Percentiles rank a stretch among this genome's conserved stretches.
These are phyloP conservation scores for Rhizophagus prolifer DNA, from an alignment of 192 early-diverging fungal genomes.

Conservation along the genomic window DNA sequence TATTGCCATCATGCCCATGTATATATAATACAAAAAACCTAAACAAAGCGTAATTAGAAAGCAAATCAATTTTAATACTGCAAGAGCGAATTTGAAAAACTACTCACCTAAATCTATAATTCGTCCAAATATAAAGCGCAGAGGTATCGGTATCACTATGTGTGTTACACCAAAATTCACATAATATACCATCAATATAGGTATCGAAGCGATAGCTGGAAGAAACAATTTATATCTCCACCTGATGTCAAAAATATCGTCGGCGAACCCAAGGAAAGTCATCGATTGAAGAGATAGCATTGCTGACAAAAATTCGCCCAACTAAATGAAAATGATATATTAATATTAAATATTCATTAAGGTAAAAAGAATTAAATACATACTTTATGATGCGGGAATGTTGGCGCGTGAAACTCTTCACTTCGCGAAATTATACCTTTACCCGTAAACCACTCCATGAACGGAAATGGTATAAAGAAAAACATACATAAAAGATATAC, in stretches of 20 bases:
- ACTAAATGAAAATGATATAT: constrained; percentile 39
- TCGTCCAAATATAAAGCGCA: constrained; percentile 71
- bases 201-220: constrained; percentile 89
- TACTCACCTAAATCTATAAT: constrained; percentile 76
- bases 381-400: constrained; percentile 77
- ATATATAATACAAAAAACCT: constrained; percentile 90
- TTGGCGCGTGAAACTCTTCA: constrained; percentile 43
- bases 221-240: constrained; percentile 97
- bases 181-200: constrained; percentile 91
- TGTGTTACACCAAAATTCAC: constrained; percentile 85
- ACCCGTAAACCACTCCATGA: constrained; percentile 76
- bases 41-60: not conserved
- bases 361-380: not conserved
- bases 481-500: constrained; percentile 88
- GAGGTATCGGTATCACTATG: constrained; percentile 81
- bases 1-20: constrained; percentile 83
- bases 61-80: not conserved
- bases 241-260: constrained; percentile 94
- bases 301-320: constrained; percentile 90
- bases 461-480: constrained; percentile 93
- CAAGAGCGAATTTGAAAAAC: not conserved
- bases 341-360: not conserved
- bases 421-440: constrained; percentile 35
- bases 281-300: constrained; percentile 91
- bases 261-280: constrained; percentile 97